A percentile compares a stretch with the other conserved stretches of the same genome.
These are phyloP conservation scores for Leishmania martiniquensis DNA, from an alignment of 208 protist genomes.

Conservation along the genomic window DNA sequence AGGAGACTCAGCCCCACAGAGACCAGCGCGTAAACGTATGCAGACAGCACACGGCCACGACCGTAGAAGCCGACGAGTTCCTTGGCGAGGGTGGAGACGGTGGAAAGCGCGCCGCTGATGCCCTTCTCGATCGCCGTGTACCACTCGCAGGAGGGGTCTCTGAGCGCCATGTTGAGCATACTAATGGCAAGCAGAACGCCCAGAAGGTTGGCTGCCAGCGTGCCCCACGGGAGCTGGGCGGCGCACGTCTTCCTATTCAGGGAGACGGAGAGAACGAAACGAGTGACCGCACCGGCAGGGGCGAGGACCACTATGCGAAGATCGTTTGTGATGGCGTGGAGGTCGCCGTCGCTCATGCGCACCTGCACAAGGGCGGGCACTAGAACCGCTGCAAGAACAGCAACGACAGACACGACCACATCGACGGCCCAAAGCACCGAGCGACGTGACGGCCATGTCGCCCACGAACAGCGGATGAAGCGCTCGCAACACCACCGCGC, in stretches of 20 bases:
- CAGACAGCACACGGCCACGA: slow-evolving; percentile 10
- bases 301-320: slow-evolving; percentile 44
- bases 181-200: slow-evolving; percentile 39
- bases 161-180: slow-evolving; percentile 30
- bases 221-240: slow-evolving; percentile 52
- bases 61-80: slow-evolving; percentile 42
- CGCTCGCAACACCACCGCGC: slow-evolving; percentile 17
- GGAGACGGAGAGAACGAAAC: slow-evolving; percentile 43
- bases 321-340: slow-evolving; percentile 22
- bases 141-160: slow-evolving; percentile 27
- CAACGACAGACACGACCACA: slow-evolving; percentile 29
- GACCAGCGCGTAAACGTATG: slow-evolving; percentile 45
- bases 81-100: slow-evolving; percentile 56
- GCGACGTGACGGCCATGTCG: slow-evolving; percentile 18
- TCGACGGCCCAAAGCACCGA: slow-evolving; percentile 22
- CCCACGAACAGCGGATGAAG: slow-evolving; percentile 6
- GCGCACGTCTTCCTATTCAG: slow-evolving; percentile 44
- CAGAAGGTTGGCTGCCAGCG: slow-evolving; percentile 44
- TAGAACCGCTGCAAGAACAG: slow-evolving; percentile 33
- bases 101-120: slow-evolving; percentile 56
- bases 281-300: slow-evolving; percentile 47
- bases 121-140: slow-evolving; percentile 44
- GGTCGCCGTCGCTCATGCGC: slow-evolving; percentile 26
- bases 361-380: slow-evolving; percentile 47
- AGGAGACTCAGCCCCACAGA: slow-evolving; percentile 34